Percentiles rank a stretch among this genome's conserved stretches.
Conservation (phyloP, 495 filamentous ascomycete species). For the Pseudevernia furfuracea region DNA sequence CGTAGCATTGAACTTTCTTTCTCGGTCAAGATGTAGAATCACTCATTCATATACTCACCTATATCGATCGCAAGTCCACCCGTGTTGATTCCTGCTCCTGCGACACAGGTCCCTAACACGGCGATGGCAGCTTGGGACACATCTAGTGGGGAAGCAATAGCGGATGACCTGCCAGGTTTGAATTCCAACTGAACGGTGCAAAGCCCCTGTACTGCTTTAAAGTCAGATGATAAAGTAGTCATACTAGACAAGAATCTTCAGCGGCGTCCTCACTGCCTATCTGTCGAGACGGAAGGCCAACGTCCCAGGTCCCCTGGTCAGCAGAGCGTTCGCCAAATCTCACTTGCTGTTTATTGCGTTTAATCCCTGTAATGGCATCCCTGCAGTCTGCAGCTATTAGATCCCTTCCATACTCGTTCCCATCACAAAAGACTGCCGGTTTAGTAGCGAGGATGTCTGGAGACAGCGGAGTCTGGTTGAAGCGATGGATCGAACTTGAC, state of each 20-base stretch:
- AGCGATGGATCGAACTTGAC: not conserved
- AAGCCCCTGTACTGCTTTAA: not conserved
- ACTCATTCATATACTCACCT: not conserved
- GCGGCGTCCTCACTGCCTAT: not conserved
- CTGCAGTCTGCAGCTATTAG: not conserved
- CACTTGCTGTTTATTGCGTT: not conserved
- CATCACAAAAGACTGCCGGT: not conserved
- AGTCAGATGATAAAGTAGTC: not conserved
- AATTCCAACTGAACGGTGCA: not conserved
- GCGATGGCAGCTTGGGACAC: not conserved
- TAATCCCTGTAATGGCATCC: not conserved
- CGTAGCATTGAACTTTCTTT: not conserved
- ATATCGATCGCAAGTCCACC: conserved; percentile 1
- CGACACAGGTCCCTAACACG: not conserved
- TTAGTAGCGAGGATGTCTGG: not conserved
- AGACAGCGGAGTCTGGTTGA: not conserved
- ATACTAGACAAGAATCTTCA: not conserved
- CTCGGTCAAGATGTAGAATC: too few relatives aligned
- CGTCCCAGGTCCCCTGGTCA: not conserved
- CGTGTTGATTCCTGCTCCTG: not conserved
- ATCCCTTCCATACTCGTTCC: not conserved
- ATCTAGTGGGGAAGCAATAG: not conserved
- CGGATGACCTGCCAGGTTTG: not conserved
- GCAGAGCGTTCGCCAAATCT: not conserved
- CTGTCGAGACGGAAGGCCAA: not conserved